phyloP scores from a whole-genome alignment of 1,284 basidiomycete species.

The Naganishia cerealis region DNA sequence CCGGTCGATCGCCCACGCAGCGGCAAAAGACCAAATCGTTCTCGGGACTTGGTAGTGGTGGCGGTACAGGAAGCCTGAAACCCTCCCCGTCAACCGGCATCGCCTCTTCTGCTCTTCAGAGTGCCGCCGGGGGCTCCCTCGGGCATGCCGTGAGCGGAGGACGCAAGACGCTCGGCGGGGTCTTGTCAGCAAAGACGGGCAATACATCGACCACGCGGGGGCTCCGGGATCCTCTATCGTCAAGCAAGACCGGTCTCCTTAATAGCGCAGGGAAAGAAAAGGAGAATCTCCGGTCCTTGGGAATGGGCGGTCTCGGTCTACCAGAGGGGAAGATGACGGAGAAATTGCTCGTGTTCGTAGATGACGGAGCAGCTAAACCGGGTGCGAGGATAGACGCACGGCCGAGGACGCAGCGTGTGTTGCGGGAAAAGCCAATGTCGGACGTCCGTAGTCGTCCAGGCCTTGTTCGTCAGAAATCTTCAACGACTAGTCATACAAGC shows the following conservation, averaged over 20 bases:
- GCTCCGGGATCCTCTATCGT: background rate
- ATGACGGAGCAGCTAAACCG: background rate
- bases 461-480: background rate
- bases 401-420: background rate
- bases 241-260: no score
- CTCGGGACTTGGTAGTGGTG: background rate
- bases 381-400: background rate
- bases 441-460: background rate
- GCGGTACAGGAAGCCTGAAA: background rate
- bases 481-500: background rate
- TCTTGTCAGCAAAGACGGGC: background rate
- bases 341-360: slow-evolving; percentile 14
- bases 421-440: background rate
- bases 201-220: background rate
- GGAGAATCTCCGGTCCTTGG: slow-evolving; percentile 17
- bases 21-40: slow-evolving; percentile 1
- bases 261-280: background rate
- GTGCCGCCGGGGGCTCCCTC: background rate
- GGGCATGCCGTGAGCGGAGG: no score
- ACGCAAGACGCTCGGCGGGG: slow-evolving; percentile 1
- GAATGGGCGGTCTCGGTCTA: background rate
- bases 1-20: slow-evolving; percentile 14
- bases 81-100: background rate
- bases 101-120: slow-evolving; percentile 6
- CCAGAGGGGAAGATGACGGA: background rate